Evolutionary conservation across 257 asterid species (phyloP).

Genomic region (Mitragyna speciosa): DNA sequence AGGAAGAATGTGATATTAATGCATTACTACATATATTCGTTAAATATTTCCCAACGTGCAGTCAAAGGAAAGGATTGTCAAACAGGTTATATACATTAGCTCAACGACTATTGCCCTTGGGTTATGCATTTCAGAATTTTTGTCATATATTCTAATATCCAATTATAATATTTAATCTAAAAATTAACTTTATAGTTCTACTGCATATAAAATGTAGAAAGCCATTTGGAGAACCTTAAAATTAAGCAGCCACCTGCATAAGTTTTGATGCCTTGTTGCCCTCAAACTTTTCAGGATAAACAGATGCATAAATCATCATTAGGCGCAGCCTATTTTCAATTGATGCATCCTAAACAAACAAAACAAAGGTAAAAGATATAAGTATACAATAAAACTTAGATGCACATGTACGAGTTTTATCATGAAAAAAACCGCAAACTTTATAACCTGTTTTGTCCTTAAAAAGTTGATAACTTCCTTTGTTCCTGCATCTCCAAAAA

Average conservation of each 20-base stretch:
- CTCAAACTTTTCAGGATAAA: conserved; percentile 91
- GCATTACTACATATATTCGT: background rate
- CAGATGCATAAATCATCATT: conserved; percentile 82
- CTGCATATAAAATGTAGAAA: conserved; percentile 8
- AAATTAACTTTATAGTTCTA: background rate
- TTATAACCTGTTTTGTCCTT: conserved; percentile 61
- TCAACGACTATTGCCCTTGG: background rate
- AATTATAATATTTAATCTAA: background rate
- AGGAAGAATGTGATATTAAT: background rate
- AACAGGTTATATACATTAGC: background rate
- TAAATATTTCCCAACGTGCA: background rate
- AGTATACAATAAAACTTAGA: conserved; percentile 15
- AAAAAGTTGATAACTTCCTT: conserved; percentile 82
- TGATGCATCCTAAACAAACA: conserved; percentile 47
- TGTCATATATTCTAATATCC: background rate
- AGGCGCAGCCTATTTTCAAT: conserved; percentile 76
- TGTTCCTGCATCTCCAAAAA: conserved; percentile 98
- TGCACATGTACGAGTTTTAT: background rate
- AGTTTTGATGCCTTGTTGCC: conserved; percentile 87
- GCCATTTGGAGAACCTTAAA: conserved; percentile 12
- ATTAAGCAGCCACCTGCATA: conserved; percentile 74
- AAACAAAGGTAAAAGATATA: conserved; percentile 18
- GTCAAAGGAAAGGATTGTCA: background rate
- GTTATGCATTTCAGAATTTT: background rate
- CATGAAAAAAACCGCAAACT: conserved; percentile 1